A percentile compares a stretch with the other conserved stretches of the same genome.
phyloP scores from a whole-genome alignment of 1,284 basidiomycete species.

The Sanguinoderma infundibulare region DNA sequence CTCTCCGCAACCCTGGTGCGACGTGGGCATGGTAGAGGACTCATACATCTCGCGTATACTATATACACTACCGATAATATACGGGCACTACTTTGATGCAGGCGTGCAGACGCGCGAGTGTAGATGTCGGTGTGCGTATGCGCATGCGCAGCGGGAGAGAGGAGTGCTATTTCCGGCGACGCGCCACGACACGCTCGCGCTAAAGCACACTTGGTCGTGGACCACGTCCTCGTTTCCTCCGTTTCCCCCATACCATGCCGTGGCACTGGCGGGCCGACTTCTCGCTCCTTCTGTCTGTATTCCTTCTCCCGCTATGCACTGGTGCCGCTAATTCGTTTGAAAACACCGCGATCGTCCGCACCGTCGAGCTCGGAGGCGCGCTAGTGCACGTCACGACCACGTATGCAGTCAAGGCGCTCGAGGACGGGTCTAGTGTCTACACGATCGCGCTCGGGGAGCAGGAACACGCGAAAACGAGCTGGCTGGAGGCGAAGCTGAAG shows the following conservation, averaged over 20 bases:
- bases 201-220: constrained; percentile 22
- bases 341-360: constrained; percentile 87
- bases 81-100: not conserved
- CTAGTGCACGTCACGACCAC: constrained; percentile 87
- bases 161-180: constrained; percentile 26
- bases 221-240: constrained; percentile 17
- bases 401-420: constrained; percentile 80
- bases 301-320: constrained; percentile 35
- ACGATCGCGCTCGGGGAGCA: constrained; percentile 70
- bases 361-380: constrained; percentile 86
- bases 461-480: constrained; percentile 73
- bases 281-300: constrained; percentile 32
- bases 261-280: constrained; percentile 35
- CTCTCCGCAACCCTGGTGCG: constrained; percentile 75
- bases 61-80: constrained; percentile 10
- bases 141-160: constrained; percentile 2
- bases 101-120: not conserved
- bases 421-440: constrained; percentile 66
- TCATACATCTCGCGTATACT: constrained; percentile 12
- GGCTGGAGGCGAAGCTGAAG: constrained; percentile 80
- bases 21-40: constrained; percentile 81
- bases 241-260: constrained; percentile 34
- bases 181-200: constrained; percentile 26
- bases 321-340: constrained; percentile 63
- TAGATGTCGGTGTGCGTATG: not conserved